phyloP scores from a whole-genome alignment of 108 stramenopile species.

The Conticribra guillardii region DNA sequence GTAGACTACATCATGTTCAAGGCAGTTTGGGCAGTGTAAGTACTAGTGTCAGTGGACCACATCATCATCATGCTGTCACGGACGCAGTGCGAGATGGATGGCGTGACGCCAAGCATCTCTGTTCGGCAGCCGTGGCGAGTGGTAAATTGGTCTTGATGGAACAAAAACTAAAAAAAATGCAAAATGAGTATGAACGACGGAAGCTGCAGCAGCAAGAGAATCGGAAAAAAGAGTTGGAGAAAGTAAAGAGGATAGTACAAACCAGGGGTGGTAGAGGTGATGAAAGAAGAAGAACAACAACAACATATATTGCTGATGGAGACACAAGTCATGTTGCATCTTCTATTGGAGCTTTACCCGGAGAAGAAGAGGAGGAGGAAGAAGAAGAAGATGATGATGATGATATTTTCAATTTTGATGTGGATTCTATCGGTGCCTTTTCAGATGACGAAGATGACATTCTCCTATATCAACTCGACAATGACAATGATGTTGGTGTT shows the following conservation, averaged over 20 bases:
- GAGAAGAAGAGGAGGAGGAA: constrained; percentile 22
- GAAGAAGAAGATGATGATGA: constrained; percentile 20
- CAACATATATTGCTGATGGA: background rate
- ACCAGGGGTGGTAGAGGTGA: constrained; percentile 8
- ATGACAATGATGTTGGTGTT: constrained; percentile 14
- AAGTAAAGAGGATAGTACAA: background rate
- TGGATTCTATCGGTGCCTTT: background rate
- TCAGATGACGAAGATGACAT: constrained; percentile 4
- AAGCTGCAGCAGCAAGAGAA: constrained; percentile 3
- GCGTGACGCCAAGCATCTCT: constrained; percentile 56
- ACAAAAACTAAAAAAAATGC: constrained; percentile 44
- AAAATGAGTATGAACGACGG: constrained; percentile 12
- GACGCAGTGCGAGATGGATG: constrained; percentile 50
- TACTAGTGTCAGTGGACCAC: background rate
- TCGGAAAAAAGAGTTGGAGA: background rate
- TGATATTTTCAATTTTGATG: constrained; percentile 5
- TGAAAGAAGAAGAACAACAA: too few species aligned
- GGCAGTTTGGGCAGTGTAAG: constrained; percentile 7
- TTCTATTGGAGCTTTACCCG: constrained; percentile 15
- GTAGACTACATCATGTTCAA: background rate
- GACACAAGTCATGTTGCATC: constrained; percentile 1
- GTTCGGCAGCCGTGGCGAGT: constrained; percentile 57
- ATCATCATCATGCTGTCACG: constrained; percentile 11
- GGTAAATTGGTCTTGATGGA: constrained; percentile 59
- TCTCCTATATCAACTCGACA: too few species aligned